phyloP scores from a whole-genome alignment of 2,329 filamentous ascomycete genomes.

The Fusarium armeniacum region DNA sequence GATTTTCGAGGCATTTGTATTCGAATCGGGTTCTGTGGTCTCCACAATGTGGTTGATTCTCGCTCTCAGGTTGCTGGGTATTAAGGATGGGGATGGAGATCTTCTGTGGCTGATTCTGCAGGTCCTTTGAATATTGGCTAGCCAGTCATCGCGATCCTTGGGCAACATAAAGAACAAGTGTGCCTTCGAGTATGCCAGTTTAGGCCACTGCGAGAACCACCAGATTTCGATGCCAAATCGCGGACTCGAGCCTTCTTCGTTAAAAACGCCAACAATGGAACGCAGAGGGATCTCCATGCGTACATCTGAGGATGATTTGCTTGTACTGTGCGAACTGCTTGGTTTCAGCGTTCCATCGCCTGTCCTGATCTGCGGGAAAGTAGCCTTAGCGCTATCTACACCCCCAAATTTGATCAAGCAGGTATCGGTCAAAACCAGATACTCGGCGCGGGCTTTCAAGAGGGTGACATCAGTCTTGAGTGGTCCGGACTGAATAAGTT shows the following conservation, averaged over 20 bases:
- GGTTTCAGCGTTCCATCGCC: conserved; percentile 43
- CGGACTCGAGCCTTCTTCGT: conserved; percentile 64
- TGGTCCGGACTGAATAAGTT: conserved; percentile 61
- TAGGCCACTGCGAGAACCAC: conserved; percentile 64
- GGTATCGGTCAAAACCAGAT: conserved; percentile 66
- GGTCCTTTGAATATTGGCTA: conserved; percentile 62
- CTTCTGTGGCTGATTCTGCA: conserved; percentile 57
- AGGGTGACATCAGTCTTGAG: conserved; percentile 65
- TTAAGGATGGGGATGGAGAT: conserved; percentile 54
- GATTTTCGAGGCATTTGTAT: conserved; percentile 50
- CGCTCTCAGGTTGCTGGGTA: conserved; percentile 63
- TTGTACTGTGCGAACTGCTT: conserved; percentile 44
- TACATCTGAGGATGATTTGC: conserved; percentile 55
- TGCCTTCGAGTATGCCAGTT: conserved; percentile 62
- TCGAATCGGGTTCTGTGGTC: conserved; percentile 57
- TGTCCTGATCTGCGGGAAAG: conserved; percentile 62
- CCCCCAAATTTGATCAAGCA: conserved; percentile 66
- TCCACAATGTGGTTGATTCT: conserved; percentile 64
- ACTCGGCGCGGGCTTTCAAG: conserved; percentile 64
- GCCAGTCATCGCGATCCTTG: conserved; percentile 64
- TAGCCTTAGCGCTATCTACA: conserved; percentile 61
- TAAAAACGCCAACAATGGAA: conserved; percentile 66
- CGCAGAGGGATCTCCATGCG: conserved; percentile 64
- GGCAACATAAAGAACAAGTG: conserved; percentile 65
- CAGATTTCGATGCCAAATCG: conserved; percentile 69